These are phyloP conservation scores for Emmonsiellopsis sp. DNA, from an alignment of 2,329 filamentous ascomycete genomes.

Conservation along the genomic window DNA sequence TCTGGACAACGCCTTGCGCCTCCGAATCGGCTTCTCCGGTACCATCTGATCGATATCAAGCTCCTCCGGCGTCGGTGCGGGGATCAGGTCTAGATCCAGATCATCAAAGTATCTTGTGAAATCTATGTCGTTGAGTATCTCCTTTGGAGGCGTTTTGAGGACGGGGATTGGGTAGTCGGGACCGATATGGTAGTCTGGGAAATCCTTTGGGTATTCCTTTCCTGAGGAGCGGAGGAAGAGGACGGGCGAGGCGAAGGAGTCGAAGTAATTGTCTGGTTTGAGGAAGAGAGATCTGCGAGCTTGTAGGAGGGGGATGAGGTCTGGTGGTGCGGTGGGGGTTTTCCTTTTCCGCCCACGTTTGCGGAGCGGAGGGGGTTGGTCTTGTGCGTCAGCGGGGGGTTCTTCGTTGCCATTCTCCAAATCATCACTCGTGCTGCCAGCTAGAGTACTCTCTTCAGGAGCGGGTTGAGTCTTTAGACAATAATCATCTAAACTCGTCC, in stretches of 20 bases:
- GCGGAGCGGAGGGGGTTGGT: conserved; percentile 1
- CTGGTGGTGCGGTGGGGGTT: conserved; percentile 15
- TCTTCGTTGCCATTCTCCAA: conserved; percentile 4
- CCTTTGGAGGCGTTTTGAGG: conserved; percentile 10
- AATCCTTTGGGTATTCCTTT: conserved; percentile 26
- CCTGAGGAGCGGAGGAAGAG: conserved; percentile 35
- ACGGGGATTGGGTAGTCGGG: conserved; percentile 27
- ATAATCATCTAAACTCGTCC: conserved; percentile 33
- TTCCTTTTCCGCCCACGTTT: conserved; percentile 12
- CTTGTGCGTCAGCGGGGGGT: background rate
- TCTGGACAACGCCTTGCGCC: conserved; percentile 28
- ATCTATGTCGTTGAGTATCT: conserved; percentile 4
- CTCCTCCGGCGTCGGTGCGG: background rate
- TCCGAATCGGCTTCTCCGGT: conserved; percentile 15
- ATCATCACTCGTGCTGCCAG: background rate
- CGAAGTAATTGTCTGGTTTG: conserved; percentile 32
- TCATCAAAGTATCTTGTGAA: background rate
- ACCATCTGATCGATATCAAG: background rate
- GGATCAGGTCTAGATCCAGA: conserved; percentile 1
- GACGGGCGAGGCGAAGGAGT: conserved; percentile 35
- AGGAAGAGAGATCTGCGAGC: conserved; percentile 29
- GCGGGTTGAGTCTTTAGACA: conserved; percentile 16
- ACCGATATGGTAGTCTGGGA: conserved; percentile 26
- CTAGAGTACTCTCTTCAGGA: background rate
- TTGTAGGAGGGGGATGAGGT: conserved; percentile 27